Base-by-base conservation (phyloP, 768 basidiomycete genomes). In the Tylopilus intermedius region DNA sequence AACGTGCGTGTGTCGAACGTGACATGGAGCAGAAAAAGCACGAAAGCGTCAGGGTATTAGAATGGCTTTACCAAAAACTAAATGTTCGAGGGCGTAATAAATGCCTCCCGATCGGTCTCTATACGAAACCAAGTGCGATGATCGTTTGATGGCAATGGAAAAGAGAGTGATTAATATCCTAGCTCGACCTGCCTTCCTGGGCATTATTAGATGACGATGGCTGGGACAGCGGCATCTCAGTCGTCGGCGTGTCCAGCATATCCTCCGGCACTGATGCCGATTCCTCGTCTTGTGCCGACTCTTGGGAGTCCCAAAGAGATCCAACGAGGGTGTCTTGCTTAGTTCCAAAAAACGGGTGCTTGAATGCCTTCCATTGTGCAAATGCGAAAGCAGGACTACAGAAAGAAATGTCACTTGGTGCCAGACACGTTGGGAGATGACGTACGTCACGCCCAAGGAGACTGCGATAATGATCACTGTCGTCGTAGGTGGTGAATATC, bases 361-460 rank as follows among this genome's bases (percentile, higher is more conserved):
- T 72, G 66, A 85, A 84, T 14, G 75, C 33, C 42, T 67, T 71
- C 64, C 83, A 80, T 50, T 86, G 84, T 5, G 64, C 71, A 60
- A 72, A 74, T 1, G 82, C 80, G 27, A 84, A 70, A 4, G 75
- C 58, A 2, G 81, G 82, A 29, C 83, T 84, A 49, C 30, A 51
- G 10, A 47, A 24, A 32, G 14, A 42, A 37, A 37, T 21, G 3
- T 47, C 13, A 21, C 39, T 38, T 24, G 15, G 42, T 44, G 3
- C 13, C 30, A 11, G 14, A 22, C 10, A 39, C 18, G 30, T 8
- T 24, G 22, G 24, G 29, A 47, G 7, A 24, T n/a, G 14, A 74
- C 83, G 53, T 63, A 86, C 83, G 74, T 82, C 14, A 81, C 60
- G 14, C 59, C 79, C 35, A 87, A 59, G 3, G 85, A 86, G 15